phyloP scores from a whole-genome alignment of 2,329 filamentous ascomycete species.

The Neofusicoccum ribis region DNA sequence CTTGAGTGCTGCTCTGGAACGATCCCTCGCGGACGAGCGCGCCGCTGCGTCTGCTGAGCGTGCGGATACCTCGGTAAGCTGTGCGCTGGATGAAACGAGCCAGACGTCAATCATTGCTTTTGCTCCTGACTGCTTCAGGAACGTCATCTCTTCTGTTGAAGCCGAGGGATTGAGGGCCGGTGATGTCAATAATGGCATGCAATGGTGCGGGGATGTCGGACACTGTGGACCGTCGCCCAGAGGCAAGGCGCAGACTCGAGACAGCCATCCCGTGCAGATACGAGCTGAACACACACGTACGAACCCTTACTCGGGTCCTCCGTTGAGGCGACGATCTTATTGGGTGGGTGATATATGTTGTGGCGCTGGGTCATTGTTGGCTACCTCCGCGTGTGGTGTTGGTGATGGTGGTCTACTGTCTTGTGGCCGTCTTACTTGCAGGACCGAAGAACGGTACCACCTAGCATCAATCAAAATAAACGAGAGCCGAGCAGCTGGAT shows the following conservation, averaged over 20 bases:
- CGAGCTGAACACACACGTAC: not conserved
- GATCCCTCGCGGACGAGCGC: not conserved
- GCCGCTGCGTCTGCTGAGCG: not conserved
- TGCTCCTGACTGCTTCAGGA: not conserved
- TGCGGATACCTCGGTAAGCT: slow-evolving; percentile 13
- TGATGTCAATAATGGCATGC: not conserved
- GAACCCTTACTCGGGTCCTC: not conserved
- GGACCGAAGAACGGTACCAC: not conserved
- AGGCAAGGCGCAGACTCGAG: not conserved
- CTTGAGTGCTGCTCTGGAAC: not conserved
- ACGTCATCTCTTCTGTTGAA: not conserved
- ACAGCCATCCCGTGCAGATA: not conserved
- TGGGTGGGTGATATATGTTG: not conserved
- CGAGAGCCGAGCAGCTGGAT: not conserved
- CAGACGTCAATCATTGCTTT: not conserved
- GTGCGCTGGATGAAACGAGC: slow-evolving; percentile 14
- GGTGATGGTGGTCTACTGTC: not conserved
- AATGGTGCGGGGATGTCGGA: not conserved
- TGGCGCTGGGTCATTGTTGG: not conserved
- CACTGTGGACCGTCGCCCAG: not conserved
- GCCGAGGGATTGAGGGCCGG: not conserved
- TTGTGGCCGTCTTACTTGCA: not conserved
- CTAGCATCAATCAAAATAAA: too few relatives aligned
- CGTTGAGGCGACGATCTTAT: not conserved
- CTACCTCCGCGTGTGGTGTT: not conserved